Base-by-base conservation (phyloP, 2,329 filamentous ascomycete genomes). In the Fusarium austroafricanum region DNA sequence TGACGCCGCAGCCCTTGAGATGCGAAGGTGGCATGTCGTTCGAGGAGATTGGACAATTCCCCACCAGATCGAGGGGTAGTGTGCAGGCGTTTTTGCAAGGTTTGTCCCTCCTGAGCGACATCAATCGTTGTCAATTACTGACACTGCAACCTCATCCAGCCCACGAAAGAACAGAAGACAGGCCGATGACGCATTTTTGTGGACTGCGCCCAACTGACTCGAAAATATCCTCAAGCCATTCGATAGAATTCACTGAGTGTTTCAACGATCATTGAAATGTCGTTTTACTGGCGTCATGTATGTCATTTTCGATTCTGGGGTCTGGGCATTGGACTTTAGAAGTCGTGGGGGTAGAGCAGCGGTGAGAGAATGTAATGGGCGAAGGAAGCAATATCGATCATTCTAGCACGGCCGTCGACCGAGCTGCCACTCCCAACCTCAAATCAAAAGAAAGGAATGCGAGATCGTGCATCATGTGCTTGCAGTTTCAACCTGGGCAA, bases 41-140 rank as follows among this genome's bases (percentile, higher is more conserved):
- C 40, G 67, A 65, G 50, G 39, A 66, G 62, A 74, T 72, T 73
- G 71, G 67, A 53, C 59, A 71, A 72, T 73, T 70, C 71, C 67
- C 71, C 71, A 70, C 72, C 47, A 72, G 68, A 74, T 74, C 72
- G 69, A 74, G 70, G 70, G 68, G 70, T 55, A 68, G 42, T 31
- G 33, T 60, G 65, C 37, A 54, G 35, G 33, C 39, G 58, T 39
- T 58, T 46, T 52, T 20, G 47, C 37, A 55, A 46, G 49, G 46
- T 62, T 55, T 59, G 38, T 59, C 18, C 33, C 45, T 52, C 33
- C 21, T 23, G 26, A 26, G 26, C 26, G 26, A 10, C 40, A 20
- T 28, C 47, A 40, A 40, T 56, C 35, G 35, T 56, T 54, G 52
- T 67, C 39, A 52, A 67, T 65, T 55, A 40, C 50, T 61, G 67